Conservation (phyloP, 257 asterid genomes). For the Verbena officinalis region DNA sequence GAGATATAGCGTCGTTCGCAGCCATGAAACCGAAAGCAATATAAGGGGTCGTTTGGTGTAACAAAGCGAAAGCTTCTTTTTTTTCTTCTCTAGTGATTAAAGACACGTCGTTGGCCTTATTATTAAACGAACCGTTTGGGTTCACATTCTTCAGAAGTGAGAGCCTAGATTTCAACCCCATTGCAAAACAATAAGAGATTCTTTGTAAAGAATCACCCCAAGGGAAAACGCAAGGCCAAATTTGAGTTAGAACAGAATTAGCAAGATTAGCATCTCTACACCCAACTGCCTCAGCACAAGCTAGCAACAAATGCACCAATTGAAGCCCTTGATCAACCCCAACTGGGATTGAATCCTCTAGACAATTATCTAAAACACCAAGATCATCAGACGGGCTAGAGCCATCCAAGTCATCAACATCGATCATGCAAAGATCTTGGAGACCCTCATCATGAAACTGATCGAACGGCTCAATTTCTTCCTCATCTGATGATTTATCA, state of each 20-base stretch:
- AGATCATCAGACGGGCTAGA: conserved; percentile 28
- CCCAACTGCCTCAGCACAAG: conserved; percentile 71
- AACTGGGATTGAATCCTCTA: conserved; percentile 12
- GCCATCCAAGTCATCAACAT: conserved; percentile 20
- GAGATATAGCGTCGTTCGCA: conserved; percentile 60
- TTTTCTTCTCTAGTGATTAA: conserved; percentile 35
- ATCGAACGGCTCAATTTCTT: conserved; percentile 3
- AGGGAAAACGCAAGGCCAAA: conserved; percentile 47
- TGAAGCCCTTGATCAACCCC: conserved; percentile 56
- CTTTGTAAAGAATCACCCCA: conserved; percentile 63
- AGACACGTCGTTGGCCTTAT: conserved; percentile 20
- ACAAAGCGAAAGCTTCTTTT: conserved; percentile 44
- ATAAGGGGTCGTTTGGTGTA: conserved; percentile 58
- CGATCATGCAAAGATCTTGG: conserved; percentile 24
- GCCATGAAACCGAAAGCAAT: conserved; percentile 51
- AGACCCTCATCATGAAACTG: conserved; percentile 26
- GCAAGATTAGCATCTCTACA: conserved; percentile 57
- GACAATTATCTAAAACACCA: conserved; percentile 20
- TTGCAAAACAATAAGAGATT: conserved; percentile 54
- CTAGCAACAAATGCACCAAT: conserved; percentile 59
- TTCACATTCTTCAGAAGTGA: conserved; percentile 38
- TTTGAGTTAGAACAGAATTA: conserved; percentile 43
- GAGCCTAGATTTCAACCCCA: conserved; percentile 49
- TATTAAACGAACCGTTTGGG: conserved; percentile 38
- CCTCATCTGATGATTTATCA: conserved; percentile 17